phyloP scores from a whole-genome alignment of 176 grass and related monocot species.

The Oryza rufipogon region DNA sequence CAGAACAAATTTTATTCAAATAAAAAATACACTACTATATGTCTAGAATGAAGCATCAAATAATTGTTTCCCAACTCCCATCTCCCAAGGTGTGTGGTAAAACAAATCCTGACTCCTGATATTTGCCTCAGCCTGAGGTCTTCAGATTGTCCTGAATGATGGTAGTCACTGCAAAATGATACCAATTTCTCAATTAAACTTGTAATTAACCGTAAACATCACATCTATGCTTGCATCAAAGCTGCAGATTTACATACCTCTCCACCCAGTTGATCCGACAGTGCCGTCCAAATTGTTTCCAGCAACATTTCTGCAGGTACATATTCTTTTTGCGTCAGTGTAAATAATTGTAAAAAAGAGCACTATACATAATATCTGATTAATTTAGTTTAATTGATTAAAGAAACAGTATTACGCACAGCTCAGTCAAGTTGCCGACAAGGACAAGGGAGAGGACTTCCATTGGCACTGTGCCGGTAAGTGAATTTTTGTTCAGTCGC shows the following conservation, averaged over 20 bases:
- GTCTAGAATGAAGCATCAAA: not conserved
- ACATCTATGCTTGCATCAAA: not conserved
- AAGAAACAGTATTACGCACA: slow-evolving; percentile 25
- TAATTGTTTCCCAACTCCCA: not conserved
- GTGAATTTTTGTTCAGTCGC: slow-evolving; percentile 17
- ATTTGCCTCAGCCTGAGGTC: slow-evolving; percentile 10
- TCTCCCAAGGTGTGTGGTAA: not conserved
- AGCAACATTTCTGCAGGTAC: slow-evolving; percentile 43
- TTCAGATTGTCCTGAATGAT: slow-evolving; percentile 33
- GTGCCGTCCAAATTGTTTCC: slow-evolving; percentile 36
- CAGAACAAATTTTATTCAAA: not conserved
- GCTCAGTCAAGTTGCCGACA: slow-evolving; percentile 30
- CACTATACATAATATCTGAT: not conserved
- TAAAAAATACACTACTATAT: not conserved
- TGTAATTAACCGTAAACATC: not conserved
- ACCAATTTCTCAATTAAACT: not conserved
- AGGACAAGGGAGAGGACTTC: slow-evolving; percentile 42
- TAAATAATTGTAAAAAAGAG: not conserved
- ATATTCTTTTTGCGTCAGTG: not conserved
- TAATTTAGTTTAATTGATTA: not conserved
- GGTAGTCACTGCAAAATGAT: slow-evolving; percentile 17
- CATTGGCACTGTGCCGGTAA: slow-evolving; percentile 26
- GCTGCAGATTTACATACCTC: slow-evolving; percentile 36
- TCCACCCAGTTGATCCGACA: slow-evolving; percentile 24
- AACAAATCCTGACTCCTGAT: not conserved